Evolutionary conservation across 2,329 filamentous ascomycete genomes (phyloP).

Genomic region (Trichoderma sp.): DNA sequence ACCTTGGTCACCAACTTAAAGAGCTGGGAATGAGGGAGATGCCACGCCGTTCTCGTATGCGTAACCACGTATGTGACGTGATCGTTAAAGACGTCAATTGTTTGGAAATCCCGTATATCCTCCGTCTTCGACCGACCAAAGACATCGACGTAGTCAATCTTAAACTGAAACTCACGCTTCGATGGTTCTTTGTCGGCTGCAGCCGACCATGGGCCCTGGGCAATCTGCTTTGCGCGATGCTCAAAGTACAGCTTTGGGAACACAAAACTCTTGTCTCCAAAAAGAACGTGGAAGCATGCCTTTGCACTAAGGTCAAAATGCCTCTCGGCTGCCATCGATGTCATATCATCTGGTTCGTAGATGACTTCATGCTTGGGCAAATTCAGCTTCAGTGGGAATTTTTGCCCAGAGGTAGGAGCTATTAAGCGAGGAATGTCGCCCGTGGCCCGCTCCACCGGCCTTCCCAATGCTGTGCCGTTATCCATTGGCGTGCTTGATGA

Average conservation of each 20-base stretch:
- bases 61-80: slow-evolving; percentile 69
- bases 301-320: slow-evolving; percentile 92
- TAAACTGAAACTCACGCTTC: slow-evolving; percentile 78
- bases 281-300: slow-evolving; percentile 91
- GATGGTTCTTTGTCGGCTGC: slow-evolving; percentile 68
- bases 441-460: slow-evolving; percentile 36
- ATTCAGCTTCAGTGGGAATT: slow-evolving; percentile 69
- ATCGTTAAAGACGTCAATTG: slow-evolving; percentile 80
- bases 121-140: slow-evolving; percentile 62
- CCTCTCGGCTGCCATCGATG: slow-evolving; percentile 71
- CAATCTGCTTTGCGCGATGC: slow-evolving; percentile 73
- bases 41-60: slow-evolving; percentile 70
- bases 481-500: slow-evolving; percentile 63
- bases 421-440: slow-evolving; percentile 42
- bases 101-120: slow-evolving; percentile 77
- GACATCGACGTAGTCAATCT: slow-evolving; percentile 67
- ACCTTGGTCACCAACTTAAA: slow-evolving; percentile 88
- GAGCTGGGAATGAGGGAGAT: slow-evolving; percentile 76
- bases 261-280: slow-evolving; percentile 92
- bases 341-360: slow-evolving; percentile 83
- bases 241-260: slow-evolving; percentile 91
- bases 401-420: slow-evolving; percentile 39
- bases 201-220: slow-evolving; percentile 76
- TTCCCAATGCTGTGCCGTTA: slow-evolving; percentile 47
- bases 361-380: slow-evolving; percentile 78